phyloP scores from a whole-genome alignment of 495 filamentous ascomycete species.

The Aspergillus indologenus region DNA sequence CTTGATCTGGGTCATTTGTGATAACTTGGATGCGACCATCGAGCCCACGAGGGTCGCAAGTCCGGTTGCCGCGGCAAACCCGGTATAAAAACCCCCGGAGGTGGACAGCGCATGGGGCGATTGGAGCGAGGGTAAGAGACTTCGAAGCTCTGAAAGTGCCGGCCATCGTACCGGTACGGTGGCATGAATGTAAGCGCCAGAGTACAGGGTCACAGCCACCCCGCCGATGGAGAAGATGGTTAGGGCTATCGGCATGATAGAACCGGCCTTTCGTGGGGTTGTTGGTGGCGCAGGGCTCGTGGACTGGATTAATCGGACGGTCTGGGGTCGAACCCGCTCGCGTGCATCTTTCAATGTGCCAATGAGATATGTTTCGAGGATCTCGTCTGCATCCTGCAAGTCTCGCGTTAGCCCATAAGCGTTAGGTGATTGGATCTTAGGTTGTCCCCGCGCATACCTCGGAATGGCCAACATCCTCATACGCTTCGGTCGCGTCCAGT shows the following conservation, averaged over 20 bases:
- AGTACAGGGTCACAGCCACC: conserved; percentile 1
- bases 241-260: not conserved
- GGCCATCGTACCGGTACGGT: not conserved
- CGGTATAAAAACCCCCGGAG: conserved; percentile 1
- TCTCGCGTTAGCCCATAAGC: conserved; percentile 15
- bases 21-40: conserved; percentile 15
- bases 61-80: conserved; percentile 1
- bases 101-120: not conserved
- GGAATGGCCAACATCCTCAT: conserved; percentile 34
- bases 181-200: not conserved
- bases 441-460: conserved; percentile 52
- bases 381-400: too few relatives aligned
- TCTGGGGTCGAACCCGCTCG: conserved; percentile 1
- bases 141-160: not conserved
- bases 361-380: not conserved
- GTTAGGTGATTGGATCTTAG: conserved; percentile 44
- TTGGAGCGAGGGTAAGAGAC: not conserved
- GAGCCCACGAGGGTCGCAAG: conserved; percentile 3
- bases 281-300: not conserved
- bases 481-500: conserved; percentile 48
- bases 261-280: not conserved
- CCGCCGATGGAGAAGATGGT: not conserved
- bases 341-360: conserved; percentile 5
- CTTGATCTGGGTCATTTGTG: conserved; percentile 28
- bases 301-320: conserved; percentile 5